Evolutionary conservation across 78 protist species (phyloP).

Genomic region (Guillardia theta): DNA sequence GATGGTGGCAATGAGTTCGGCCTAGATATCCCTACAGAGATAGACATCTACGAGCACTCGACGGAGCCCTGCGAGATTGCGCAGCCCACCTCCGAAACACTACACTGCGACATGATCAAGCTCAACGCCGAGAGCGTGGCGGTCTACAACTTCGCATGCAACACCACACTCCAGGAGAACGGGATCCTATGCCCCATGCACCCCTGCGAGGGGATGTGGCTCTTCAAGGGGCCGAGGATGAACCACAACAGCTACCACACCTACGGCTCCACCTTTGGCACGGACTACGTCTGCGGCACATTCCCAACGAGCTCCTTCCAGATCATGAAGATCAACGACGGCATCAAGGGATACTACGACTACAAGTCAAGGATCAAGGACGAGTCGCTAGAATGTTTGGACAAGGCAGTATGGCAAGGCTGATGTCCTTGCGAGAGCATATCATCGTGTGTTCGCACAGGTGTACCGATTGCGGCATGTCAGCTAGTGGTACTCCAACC

Average conservation of each 20-base stretch:
- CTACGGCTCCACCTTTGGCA: not conserved
- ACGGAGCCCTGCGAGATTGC: not conserved
- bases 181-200: not conserved
- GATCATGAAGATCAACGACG: too few species aligned
- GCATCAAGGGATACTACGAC: too few species aligned
- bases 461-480: too few species aligned
- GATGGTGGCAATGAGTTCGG: not conserved
- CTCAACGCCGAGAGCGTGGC: not conserved
- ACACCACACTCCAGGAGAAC: not conserved
- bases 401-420: too few species aligned
- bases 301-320: not conserved
- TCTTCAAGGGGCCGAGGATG: too few species aligned
- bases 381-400: too few species aligned
- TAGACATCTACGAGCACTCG: not conserved
- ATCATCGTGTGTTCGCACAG: too few species aligned
- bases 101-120: not conserved
- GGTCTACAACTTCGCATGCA: not conserved
- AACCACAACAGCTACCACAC: too few species aligned
- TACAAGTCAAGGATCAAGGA: too few species aligned
- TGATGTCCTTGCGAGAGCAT: too few species aligned
- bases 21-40: not conserved
- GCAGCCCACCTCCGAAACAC: not conserved
- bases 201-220: conserved; percentile 18
- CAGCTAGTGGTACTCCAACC: too few species aligned
- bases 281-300: not conserved